Evolutionary conservation across 2,329 filamentous ascomycete species (phyloP), one percentile per base, ranked within the genome.

Genomic region (Xylaria sp.): DNA sequence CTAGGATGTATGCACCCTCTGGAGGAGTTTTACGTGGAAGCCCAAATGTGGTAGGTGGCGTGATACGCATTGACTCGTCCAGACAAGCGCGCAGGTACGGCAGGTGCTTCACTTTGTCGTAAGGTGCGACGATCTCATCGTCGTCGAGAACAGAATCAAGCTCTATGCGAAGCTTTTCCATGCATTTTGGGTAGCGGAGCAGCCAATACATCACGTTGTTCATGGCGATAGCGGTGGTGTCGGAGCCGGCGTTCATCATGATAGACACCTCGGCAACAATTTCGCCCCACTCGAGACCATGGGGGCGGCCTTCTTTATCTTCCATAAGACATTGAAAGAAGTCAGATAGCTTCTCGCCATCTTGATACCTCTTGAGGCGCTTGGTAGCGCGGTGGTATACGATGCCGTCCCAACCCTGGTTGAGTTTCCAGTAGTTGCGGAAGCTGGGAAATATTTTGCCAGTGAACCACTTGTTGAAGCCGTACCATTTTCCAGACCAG

Each of bases 271-370:
- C 86, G 13, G 86, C 85, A 0, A 86, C 81, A 7, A 88, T 83
- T 74, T 89, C 87, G 27, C 86, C 86, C 81, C 81, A 86, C 66
- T 87, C 84, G 1, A 89, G 81, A 42, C 81, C 75, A 42, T 78
- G 77, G 1, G 80, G 75, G 3, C 75, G 73, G 17, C 77, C 81
- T 20, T 80, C 77, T 60, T 79, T 81, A 56, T 82, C 78, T 10
- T 83, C 83, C 83, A 89, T 86, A 5, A 89, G 73, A 0, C 81
- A 80, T 59, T 83, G 79, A 78, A 89, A 88, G 76, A 89, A 88
- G 70, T 89, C 87, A 50, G 86, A 82, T 0, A 88, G 79, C 66
- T 84, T 84, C 74, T 89, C 86, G 27, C 86, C 86, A 0, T 76
- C 77, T 15, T 54, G 38, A 69, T 86, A 84, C 3, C 83, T 77